Evolutionary conservation across 371 early-diverging fungal species (phyloP).

Genomic region (Massospora cicadina): DNA sequence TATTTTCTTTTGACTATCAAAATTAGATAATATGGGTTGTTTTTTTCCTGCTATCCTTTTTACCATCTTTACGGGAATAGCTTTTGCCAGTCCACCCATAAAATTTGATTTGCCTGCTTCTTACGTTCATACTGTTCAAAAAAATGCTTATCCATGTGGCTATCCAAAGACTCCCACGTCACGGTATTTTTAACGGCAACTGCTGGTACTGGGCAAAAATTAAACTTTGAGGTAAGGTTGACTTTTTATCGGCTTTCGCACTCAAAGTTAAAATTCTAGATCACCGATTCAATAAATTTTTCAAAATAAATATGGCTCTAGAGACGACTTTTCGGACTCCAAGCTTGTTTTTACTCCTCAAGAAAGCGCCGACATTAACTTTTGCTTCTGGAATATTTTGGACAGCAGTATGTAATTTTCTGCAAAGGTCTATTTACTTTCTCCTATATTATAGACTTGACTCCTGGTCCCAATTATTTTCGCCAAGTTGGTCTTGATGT

Average conservation of each 20-base stretch:
- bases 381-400: conserved; percentile 8
- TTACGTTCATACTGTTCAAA: conserved; percentile 3
- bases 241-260: not conserved
- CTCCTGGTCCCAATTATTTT: not conserved
- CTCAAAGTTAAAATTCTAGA: conserved; percentile 1
- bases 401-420: not conserved
- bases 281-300: not conserved
- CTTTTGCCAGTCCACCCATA: not conserved
- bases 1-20: no score
- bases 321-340: not conserved
- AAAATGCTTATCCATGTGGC: conserved; percentile 11
- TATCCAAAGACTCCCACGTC: conserved; percentile 7
- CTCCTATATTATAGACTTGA: not conserved
- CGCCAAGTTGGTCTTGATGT: not conserved
- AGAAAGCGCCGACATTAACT: conserved; percentile 2
- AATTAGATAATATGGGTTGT: no score
- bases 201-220: not conserved
- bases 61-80: not conserved
- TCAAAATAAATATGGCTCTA: conserved; percentile 8
- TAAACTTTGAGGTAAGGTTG: conserved; percentile 3
- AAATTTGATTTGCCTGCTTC: conserved; percentile 7
- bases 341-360: conserved; percentile 7
- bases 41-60: not conserved
- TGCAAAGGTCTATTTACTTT: not conserved
- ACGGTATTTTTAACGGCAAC: not conserved